Base-by-base conservation (phyloP, 106 monocot species). In the Dioscorea zingiberensis region DNA sequence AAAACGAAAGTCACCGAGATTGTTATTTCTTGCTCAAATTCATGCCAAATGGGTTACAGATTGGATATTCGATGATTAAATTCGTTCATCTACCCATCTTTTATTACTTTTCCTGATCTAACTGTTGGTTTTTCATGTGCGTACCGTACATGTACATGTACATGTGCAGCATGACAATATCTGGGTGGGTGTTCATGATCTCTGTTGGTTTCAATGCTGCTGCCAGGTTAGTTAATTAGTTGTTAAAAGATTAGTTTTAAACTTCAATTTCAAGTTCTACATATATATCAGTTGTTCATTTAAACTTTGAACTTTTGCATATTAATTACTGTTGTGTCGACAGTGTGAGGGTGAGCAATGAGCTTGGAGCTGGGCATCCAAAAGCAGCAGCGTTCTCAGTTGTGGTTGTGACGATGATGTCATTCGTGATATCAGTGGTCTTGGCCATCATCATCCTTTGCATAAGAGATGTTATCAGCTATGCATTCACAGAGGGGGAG, bases 191-290 rank as follows among this genome's bases (percentile, higher is more conserved):
- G 19, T 91, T 95, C 67, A 95, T 91, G 94, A 88, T 95, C 54
- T 80, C 94, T 0, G 85, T 95, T 15, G 94, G 94, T 38, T 95
- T 95, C 74, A 95, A 95, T 61, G 91, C 94, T 2, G 94, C 94
- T 51, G 85, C 85, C 21, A 85, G 89, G 85, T 89, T 57, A 48
- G 24, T 56, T 21, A 60, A 14, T 48, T 65, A 10, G 4, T 6
- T 38, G 6, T 38, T 38, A 2, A 10, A n/a, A n/a, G n/a, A n/a
- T n/a, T n/a, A n/a, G n/a, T n/a, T n/a, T n/a, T n/a, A n/a, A n/a
- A n/a, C n/a, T n/a, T n/a, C n/a, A n/a, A n/a, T n/a, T n/a, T n/a
- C n/a, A n/a, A n/a, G n/a, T n/a, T n/a, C n/a, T n/a, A 25, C 7
- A 54, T 54, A 10, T 13, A 18, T 13, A 18, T 13, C 17, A 10